These are phyloP conservation scores for Apophysomyces ossiformis DNA, from an alignment of 371 early-diverging fungal genomes.

Conservation along the genomic window DNA sequence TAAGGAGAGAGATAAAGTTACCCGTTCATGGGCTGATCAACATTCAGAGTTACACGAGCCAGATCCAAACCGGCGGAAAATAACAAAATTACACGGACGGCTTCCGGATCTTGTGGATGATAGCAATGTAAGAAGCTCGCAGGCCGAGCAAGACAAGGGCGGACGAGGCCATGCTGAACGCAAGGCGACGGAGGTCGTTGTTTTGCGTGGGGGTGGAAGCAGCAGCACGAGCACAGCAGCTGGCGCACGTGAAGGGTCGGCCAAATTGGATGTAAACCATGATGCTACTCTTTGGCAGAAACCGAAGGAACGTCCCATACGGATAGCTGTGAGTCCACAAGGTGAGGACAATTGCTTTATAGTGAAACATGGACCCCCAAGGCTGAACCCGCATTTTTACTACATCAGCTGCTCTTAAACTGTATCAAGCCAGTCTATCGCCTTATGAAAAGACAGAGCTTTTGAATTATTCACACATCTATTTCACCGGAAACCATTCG, in stretches of 20 bases:
- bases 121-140: conserved; percentile 19
- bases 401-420: conserved; percentile 54
- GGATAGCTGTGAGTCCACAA: conserved; percentile 51
- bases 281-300: background rate
- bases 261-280: conserved; percentile 3
- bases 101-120: conserved; percentile 28
- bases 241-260: conserved; percentile 19
- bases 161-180: background rate
- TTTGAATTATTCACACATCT: conserved; percentile 76
- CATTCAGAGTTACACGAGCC: conserved; percentile 9
- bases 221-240: conserved; percentile 18
- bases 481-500: conserved; percentile 83
- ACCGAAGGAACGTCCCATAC: conserved; percentile 22
- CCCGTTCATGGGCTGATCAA: background rate
- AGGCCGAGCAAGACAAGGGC: conserved; percentile 24
- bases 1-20: conserved; percentile 1
- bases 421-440: conserved; percentile 70
- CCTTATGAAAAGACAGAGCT: conserved; percentile 86
- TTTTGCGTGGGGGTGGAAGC: conserved; percentile 27
- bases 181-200: conserved; percentile 13
- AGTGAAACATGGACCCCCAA: background rate
- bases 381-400: background rate
- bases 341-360: conserved; percentile 14
- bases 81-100: conserved; percentile 23
- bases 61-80: conserved; percentile 12